Base-by-base conservation (phyloP, 2,329 filamentous ascomycete genomes). In the Neopestalotiopsis sp. region DNA sequence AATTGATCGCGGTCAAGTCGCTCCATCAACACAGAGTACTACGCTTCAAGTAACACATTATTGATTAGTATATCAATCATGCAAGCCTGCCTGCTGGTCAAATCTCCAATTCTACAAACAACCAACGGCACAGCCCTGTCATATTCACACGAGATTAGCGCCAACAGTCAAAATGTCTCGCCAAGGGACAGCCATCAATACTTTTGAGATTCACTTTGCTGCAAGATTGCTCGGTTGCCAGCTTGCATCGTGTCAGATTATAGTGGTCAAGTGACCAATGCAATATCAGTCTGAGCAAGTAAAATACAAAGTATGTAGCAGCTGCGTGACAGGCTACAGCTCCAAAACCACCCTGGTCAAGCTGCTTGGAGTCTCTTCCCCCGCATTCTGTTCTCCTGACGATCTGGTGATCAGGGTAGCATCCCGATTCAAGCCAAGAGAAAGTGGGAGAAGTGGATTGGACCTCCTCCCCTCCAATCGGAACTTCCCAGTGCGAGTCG, bases 361-460 rank as follows among this genome's bases (percentile, higher is more conserved):
- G 24, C 57, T 34, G 24, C 30, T 34, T 62, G 28, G 20, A 38
- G 57, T 30, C 20, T 59, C 12, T 62, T 17, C 32, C 59, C 32
- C 34, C 30, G 13, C 59, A 14, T n/a, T 13, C 32, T 34, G n/a
- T 59, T 62, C 59, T 62, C 59, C 59, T 62, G 59, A 62, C 59
- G 59, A 62, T 59, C 57, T 59, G 57, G 30, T 53, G 30, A 59
- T 62, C 59, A 62, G 59, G 59, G 59, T 62, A 34, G 59, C 59
- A 62, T 62, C 59, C 32, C 30, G 59, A 38, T 34, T 9, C 17
- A 20, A 24, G 30, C 59, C 30, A 62, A 20, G 28, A 40, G 28
- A 38, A 38, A 38, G 24, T 28, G 24, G 24, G 24, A 28, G 24
- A n/a, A 49, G 24, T 62, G 59, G 32, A 20, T 20, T n/a, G 59